These are phyloP conservation scores for Penicillium rolfsii DNA, from an alignment of 2,329 filamentous ascomycete genomes.

Conservation along the genomic window DNA sequence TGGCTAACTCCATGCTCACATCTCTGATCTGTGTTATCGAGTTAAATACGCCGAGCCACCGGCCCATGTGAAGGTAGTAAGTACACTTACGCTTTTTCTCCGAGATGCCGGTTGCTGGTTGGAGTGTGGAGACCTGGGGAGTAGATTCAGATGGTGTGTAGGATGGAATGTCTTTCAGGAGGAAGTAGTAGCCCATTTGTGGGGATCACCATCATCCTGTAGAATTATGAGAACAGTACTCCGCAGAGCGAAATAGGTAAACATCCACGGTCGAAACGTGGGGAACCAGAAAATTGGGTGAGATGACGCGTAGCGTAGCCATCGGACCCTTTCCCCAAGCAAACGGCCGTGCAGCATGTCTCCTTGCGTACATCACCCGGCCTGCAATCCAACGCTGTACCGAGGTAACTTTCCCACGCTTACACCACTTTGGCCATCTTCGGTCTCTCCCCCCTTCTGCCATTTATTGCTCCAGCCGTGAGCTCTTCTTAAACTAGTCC, in stretches of 20 bases:
- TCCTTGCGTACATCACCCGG: background rate
- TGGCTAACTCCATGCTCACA: background rate
- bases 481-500: background rate
- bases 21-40: background rate
- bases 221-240: background rate
- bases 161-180: too few species aligned
- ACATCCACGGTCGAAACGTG: background rate
- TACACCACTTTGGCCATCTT: background rate
- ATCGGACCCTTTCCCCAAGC: background rate
- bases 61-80: conserved; percentile 5
- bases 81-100: background rate
- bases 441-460: background rate
- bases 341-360: too few species aligned
- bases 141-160: background rate
- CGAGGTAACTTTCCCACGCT: conserved; percentile 13
- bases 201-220: background rate
- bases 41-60: background rate
- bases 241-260: background rate
- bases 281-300: background rate
- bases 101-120: background rate
- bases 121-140: background rate
- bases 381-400: conserved; percentile 12
- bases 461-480: background rate
- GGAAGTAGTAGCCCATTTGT: background rate
- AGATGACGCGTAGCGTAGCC: background rate